A percentile compares a stretch with the other conserved stretches of the same genome.
phyloP scores from a whole-genome alignment of 208 protist species.

The Vickermania spadyakhi region DNA sequence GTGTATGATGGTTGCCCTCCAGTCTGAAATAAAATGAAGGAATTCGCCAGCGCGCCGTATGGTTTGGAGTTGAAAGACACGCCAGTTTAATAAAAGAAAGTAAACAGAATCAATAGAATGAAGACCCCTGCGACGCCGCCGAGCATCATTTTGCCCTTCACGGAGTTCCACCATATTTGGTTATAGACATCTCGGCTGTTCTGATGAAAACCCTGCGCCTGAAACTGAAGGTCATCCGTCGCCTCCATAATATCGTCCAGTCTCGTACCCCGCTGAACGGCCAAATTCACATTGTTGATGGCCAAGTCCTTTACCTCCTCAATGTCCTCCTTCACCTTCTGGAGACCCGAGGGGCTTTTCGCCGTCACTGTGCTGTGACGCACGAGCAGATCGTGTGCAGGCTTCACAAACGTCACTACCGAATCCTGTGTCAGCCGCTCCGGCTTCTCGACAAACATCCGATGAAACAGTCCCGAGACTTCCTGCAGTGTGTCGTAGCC shows the following conservation, averaged over 20 bases:
- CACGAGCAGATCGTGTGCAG: slow-evolving; percentile 53
- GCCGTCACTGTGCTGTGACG: slow-evolving; percentile 21
- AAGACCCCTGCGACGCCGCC: slow-evolving; percentile 44
- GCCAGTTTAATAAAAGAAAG: slow-evolving; percentile 38
- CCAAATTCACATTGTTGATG: slow-evolving; percentile 78
- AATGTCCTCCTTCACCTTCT: slow-evolving; percentile 73
- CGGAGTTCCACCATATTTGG: slow-evolving; percentile 84
- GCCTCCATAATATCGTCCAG: slow-evolving; percentile 88
- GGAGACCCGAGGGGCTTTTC: slow-evolving; percentile 11
- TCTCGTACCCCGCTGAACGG: slow-evolving; percentile 64
- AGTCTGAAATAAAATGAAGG: too few species aligned
- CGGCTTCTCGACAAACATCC: slow-evolving; percentile 80
- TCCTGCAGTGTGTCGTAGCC: slow-evolving; percentile 68
- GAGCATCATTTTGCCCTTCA: slow-evolving; percentile 68
- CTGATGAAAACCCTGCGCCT: slow-evolving; percentile 82
- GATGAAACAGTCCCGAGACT: slow-evolving; percentile 53
- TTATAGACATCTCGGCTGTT: slow-evolving; percentile 71
- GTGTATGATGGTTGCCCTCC: too few species aligned
- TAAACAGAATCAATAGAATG: slow-evolving; percentile 70
- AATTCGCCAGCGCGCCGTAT: too few species aligned
- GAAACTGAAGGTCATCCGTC: slow-evolving; percentile 80
- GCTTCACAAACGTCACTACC: slow-evolving; percentile 61
- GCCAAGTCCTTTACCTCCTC: slow-evolving; percentile 79
- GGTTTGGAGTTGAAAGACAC: too few species aligned
- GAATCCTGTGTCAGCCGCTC: slow-evolving; percentile 42